These are phyloP conservation scores for Hanseniaspora osmophila DNA, from an alignment of 805 yeast species.

Conservation along the genomic window DNA sequence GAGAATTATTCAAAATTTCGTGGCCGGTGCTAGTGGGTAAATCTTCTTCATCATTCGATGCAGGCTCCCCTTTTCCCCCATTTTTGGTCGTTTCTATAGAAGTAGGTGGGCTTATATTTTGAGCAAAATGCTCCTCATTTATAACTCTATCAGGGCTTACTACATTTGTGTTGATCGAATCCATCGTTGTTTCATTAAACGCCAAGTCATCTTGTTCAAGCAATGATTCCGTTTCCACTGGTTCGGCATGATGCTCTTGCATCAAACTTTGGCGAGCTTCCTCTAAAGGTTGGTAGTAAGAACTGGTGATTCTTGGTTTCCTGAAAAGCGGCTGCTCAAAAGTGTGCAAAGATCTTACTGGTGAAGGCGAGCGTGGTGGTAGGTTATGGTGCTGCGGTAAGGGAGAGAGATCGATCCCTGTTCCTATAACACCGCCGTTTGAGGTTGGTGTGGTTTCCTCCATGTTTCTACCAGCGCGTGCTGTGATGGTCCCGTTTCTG, in stretches of 20 bases:
- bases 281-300: conserved; percentile 5
- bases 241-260: background rate
- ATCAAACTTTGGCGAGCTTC: background rate
- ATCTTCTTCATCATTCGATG: too few relatives aligned
- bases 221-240: background rate
- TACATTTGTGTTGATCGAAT: background rate
- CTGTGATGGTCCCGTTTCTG: too few relatives aligned
- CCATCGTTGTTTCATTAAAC: conserved; percentile 1
- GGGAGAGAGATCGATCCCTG: too few relatives aligned
- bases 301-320: conserved; percentile 5
- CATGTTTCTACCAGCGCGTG: too few relatives aligned
- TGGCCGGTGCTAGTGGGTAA: background rate
- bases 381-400: too few relatives aligned
- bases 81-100: background rate
- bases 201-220: conserved; percentile 1
- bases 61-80: background rate
- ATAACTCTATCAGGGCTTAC: background rate
- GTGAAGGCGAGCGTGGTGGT: too few relatives aligned
- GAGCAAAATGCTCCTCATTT: background rate
- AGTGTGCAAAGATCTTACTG: too few relatives aligned
- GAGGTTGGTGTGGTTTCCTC: too few relatives aligned
- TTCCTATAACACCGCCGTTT: too few relatives aligned
- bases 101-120: background rate
- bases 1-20: conserved; percentile 10
- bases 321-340: background rate